Base-by-base conservation (phyloP, 768 basidiomycete genomes). In the Mycena filopes region DNA sequence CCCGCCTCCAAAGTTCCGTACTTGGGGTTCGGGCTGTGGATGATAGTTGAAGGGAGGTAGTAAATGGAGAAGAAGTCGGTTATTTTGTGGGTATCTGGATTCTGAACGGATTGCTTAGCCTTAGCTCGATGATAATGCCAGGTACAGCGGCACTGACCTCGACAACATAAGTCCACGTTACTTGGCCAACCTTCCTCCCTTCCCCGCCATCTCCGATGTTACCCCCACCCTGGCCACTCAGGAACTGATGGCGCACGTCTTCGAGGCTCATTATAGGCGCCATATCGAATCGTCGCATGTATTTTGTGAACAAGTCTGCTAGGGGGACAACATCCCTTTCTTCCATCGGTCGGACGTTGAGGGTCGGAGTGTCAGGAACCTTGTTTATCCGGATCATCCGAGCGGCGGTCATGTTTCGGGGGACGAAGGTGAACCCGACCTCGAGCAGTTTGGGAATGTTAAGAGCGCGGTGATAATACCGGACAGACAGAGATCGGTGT, bases 41-140 rank as follows among this genome's bases (percentile, higher is more conserved):
- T 94, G 65, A 99, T 89, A 1, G 95, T 93, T 6, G 97, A 99
- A 0, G 98, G 97, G 25, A 99, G 87, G 16, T 93, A 93, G 77
- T 98, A 99, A 82, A 99, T 97, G 11, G 97, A 96, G 79, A 98
- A 91, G 74, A 96, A 93, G 79, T 99, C 98, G 2, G 97, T 98
- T 71, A 99, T 90, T 66, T 85, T 84, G 63, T 91, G 87, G 3
- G 92, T 91, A 62, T 86, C 78, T 2, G 93, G 92, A 76, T 98
- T 86, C 96, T 99, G 66, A 25, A 41, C n/a, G 61, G 31, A 48
- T 28, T 25, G n/a, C 55, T 38, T 55, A 56, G 43, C 67, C 55
- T 38, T 55, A 56, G 43, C 67, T n/a, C 25, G 33, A 45, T 12
- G 36, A 33, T 21, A 6, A 26, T n/a, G 5, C 43, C 8, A 26